Evolutionary conservation across 1,139 yeast genomes (phyloP), one percentile per base, ranked within the genome.

Genomic region (Taphrina communis): DNA sequence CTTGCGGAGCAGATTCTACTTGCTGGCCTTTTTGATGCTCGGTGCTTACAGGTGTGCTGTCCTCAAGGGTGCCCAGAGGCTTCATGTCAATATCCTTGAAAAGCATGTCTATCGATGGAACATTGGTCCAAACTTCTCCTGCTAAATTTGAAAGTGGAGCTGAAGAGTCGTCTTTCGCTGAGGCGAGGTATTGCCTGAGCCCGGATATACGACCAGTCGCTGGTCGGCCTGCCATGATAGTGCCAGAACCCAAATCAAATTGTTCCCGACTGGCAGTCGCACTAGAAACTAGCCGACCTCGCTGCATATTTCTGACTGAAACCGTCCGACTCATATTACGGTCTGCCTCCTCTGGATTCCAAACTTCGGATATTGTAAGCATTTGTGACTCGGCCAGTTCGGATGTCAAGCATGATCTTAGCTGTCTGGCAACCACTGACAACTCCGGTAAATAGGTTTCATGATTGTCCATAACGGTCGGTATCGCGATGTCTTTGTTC

Each of bases 251-350:
- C 11, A 53, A 12, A 12, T 39, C 50, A 17, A 56, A 36, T 12
- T 56, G 36, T 17, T 56, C 60, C 11, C 50, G 50, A 41, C 60
- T 56, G 9, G 60, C 60, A 21, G 46, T 39, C 14, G 60, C 60
- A 19, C 60, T 41, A 12, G 60, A 56, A 7, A 21, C 50, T 48
- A 56, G 21, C 6, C 60, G 60, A 38, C 11, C 17, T 25, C 60
- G 36, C 21, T 31, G 50, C 12, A 19, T 11, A 14, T 53, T 25
- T 36, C 60, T 38, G 35, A 56, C 31, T 9, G 46, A 39, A 6
- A 41, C 50, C n/a, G 60, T 35, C 19, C 50, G 21, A 39, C 38
- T 21, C 31, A 17, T 17, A 17, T 7, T 5, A 21, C 50, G 44
- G 7, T 17, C 21, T 5, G 21, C 50, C n/a, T 14, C 36, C 60